Percentiles rank a stretch among this genome's conserved stretches.
phyloP scores from a whole-genome alignment of 768 basidiomycete species.

The Collybia mongolica region DNA sequence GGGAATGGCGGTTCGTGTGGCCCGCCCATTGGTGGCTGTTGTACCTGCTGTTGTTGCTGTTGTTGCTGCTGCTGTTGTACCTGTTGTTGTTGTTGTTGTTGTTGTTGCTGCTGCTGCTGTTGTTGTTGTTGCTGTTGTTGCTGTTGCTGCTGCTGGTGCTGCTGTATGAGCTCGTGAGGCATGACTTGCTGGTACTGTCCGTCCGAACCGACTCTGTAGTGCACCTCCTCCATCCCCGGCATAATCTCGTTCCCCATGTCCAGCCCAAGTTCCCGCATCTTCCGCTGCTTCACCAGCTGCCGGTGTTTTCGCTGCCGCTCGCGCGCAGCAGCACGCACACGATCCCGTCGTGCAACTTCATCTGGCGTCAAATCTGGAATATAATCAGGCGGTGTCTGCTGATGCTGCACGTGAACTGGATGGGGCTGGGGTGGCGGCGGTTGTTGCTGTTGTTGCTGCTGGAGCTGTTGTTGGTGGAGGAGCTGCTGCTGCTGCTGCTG shows the following conservation, averaged over 20 bases:
- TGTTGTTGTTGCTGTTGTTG: conserved; percentile 32
- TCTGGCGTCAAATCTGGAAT: conserved; percentile 49
- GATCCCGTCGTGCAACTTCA: conserved; percentile 65
- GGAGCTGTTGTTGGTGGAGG: conserved; percentile 29
- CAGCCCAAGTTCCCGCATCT: conserved; percentile 79
- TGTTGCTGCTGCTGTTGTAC: conserved; percentile 32
- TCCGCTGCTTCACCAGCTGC: conserved; percentile 71
- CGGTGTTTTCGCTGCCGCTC: conserved; percentile 86
- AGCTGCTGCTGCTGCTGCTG: conserved; percentile 9
- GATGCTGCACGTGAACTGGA: conserved; percentile 15
- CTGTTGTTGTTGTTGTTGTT: conserved; percentile 10
- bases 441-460: conserved; percentile 18
- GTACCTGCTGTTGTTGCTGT: conserved; percentile 33
- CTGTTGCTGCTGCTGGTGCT: conserved; percentile 19
- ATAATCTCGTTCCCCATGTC: conserved; percentile 79
- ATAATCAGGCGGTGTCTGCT: conserved; percentile 13
- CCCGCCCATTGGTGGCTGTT: conserved; percentile 19
- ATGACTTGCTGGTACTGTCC: conserved; percentile 44
- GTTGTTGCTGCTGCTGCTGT: conserved; percentile 32
- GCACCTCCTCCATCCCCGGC: conserved; percentile 63
- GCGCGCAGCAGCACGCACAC: conserved; percentile 72
- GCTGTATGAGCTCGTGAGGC: conserved; percentile 38
- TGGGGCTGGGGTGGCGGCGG: conserved; percentile 10
- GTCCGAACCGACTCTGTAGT: conserved; percentile 55
- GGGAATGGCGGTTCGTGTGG: conserved; percentile 63